phyloP scores from a whole-genome alignment of 2,329 filamentous ascomycete genomes.

The Polytolypa hystricis region DNA sequence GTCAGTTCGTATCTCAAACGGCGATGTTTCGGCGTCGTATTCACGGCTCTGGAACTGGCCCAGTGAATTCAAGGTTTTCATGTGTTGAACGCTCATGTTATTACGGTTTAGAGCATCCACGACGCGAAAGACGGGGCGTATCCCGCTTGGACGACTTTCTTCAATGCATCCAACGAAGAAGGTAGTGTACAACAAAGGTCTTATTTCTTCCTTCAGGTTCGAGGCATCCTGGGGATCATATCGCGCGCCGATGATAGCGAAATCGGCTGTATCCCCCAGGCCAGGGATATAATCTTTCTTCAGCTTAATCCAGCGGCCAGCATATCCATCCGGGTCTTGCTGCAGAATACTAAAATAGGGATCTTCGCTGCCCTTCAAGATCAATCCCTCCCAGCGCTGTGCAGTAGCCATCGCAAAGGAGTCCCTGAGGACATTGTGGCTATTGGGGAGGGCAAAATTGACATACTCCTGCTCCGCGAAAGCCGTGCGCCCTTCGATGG shows the following conservation, averaged over 20 bases:
- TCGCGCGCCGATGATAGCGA: conserved; percentile 65
- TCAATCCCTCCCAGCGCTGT: conserved; percentile 61
- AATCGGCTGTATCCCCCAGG: conserved; percentile 73
- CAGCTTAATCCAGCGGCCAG: conserved; percentile 59
- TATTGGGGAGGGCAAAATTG: conserved; percentile 48
- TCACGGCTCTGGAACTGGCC: conserved; percentile 36
- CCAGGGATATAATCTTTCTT: conserved; percentile 76
- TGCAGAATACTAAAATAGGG: conserved; percentile 57
- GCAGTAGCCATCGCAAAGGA: conserved; percentile 58
- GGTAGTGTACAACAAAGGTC: conserved; percentile 59
- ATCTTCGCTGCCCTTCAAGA: conserved; percentile 64
- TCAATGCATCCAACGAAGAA: conserved; percentile 68
- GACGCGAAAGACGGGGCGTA: conserved; percentile 52
- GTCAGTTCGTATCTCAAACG: conserved; percentile 39
- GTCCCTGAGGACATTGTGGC: conserved; percentile 45
- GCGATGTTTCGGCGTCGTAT: conserved; percentile 17
- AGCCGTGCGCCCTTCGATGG: conserved; percentile 51
- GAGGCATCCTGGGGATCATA: conserved; percentile 56
- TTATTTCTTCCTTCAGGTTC: conserved; percentile 41
- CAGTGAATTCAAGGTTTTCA: conserved; percentile 41
- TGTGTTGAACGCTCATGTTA: conserved; percentile 39
- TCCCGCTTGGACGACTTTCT: conserved; percentile 48
- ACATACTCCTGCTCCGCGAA: conserved; percentile 57
- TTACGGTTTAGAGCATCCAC: conserved; percentile 49
- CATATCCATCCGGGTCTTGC: conserved; percentile 16